Percentiles rank a stretch among this genome's conserved stretches.
These are phyloP conservation scores for Priceomyces castillae DNA, from an alignment of 805 yeast genomes.

Conservation along the genomic window DNA sequence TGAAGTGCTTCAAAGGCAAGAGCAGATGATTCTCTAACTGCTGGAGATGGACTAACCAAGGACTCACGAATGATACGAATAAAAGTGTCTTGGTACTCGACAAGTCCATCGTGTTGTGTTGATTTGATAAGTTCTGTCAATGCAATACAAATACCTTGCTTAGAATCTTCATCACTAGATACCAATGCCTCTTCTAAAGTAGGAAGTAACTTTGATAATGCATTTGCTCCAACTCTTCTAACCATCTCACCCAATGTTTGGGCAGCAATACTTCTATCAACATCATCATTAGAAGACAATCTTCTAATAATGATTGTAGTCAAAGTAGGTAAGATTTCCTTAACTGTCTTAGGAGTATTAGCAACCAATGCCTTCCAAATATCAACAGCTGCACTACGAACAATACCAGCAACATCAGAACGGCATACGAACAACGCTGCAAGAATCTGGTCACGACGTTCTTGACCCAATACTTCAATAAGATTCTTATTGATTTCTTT, in stretches of 20 bases:
- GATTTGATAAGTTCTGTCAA: conserved; percentile 80
- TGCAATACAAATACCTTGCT: conserved; percentile 96
- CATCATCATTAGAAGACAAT: conserved; percentile 77
- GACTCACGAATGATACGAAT: conserved; percentile 76
- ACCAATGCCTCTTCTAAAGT: conserved; percentile 66
- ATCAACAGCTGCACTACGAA: conserved; percentile 85
- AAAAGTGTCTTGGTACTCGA: conserved; percentile 62
- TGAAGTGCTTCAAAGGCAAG: conserved; percentile 86
- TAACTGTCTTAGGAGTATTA: conserved; percentile 91
- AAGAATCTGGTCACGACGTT: conserved; percentile 82
- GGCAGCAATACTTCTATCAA: conserved; percentile 84
- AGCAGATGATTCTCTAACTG: conserved; percentile 90
- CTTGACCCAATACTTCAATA: conserved; percentile 77
- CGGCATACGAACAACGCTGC: conserved; percentile 91
- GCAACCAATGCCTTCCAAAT: conserved; percentile 97
- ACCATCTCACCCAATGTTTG: conserved; percentile 92
- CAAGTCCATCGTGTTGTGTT: conserved; percentile 57
- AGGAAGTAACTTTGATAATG: conserved; percentile 80
- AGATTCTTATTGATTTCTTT: conserved; percentile 60
- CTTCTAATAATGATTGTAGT: conserved; percentile 76
- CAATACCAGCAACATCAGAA: conserved; percentile 84
- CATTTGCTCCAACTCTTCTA: conserved; percentile 87
- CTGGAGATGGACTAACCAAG: conserved; percentile 66
- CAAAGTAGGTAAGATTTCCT: conserved; percentile 84
- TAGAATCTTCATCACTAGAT: conserved; percentile 70